These are phyloP conservation scores for Nicotiana paniculata DNA, from an alignment of 257 asterid species.

Conservation along the genomic window DNA sequence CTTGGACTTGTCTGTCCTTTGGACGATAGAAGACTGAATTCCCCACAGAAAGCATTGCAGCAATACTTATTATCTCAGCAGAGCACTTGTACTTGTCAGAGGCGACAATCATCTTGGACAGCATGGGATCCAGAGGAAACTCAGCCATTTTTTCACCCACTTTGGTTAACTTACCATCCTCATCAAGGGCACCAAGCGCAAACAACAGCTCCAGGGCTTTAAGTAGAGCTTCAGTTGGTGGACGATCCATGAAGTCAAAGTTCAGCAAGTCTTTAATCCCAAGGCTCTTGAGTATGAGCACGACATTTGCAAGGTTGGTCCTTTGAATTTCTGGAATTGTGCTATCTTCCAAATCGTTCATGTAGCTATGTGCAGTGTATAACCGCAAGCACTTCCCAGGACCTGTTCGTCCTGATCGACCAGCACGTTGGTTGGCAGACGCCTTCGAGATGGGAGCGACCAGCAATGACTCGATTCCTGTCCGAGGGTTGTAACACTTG, in stretches of 20 bases:
- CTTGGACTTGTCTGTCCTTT: conserved; percentile 69
- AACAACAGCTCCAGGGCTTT: conserved; percentile 66
- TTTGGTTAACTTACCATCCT: conserved; percentile 59
- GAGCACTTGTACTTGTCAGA: conserved; percentile 61
- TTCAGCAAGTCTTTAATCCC: conserved; percentile 64
- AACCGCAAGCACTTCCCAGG: conserved; percentile 69
- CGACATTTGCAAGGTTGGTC: conserved; percentile 66
- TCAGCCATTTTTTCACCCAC: conserved; percentile 78
- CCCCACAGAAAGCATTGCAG: conserved; percentile 67
- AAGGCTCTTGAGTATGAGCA: conserved; percentile 63
- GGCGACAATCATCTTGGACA: conserved; percentile 71
- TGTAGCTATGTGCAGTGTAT: conserved; percentile 52
- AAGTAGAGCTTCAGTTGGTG: conserved; percentile 70
- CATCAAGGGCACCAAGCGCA: conserved; percentile 63
- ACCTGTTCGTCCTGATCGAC: conserved; percentile 80
- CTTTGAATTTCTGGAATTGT: conserved; percentile 71
- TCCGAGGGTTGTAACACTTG: conserved; percentile 69
- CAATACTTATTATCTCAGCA: conserved; percentile 64
- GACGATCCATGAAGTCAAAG: conserved; percentile 81
- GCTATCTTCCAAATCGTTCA: conserved; percentile 58
- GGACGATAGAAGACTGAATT: conserved; percentile 72
- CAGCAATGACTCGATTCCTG: conserved; percentile 65
- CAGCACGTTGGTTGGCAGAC: conserved; percentile 70
- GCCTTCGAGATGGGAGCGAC: conserved; percentile 69
- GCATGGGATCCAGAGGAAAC: conserved; percentile 73